Conservation (phyloP, 768 basidiomycete species). For the Ramaria rubella region DNA sequence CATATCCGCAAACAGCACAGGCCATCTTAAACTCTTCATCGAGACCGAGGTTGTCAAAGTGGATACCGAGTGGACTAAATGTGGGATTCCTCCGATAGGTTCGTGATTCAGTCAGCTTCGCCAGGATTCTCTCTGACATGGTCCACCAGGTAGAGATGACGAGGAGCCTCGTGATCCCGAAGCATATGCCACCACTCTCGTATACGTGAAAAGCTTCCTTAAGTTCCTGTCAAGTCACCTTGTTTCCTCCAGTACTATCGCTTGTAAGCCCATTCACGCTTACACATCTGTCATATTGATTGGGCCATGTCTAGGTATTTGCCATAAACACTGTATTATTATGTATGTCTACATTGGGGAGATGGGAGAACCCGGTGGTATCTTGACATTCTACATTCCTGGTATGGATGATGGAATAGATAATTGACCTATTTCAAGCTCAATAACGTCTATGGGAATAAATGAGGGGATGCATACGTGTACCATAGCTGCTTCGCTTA, state of each 20-base stretch:
- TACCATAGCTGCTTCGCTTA: too few species aligned
- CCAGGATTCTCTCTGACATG: too few species aligned
- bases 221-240: conserved; percentile 78
- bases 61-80: conserved; percentile 74
- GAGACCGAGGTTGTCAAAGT: conserved; percentile 69
- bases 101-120: too few species aligned
- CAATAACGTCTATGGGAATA: too few species aligned
- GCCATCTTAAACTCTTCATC: conserved; percentile 48
- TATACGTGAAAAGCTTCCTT: conserved; percentile 69
- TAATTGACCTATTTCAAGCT: conserved; percentile 4
- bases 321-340: conserved; percentile 77
- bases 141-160: conserved; percentile 27
- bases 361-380: conserved; percentile 69
- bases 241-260: conserved; percentile 79
- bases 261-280: conserved; percentile 44
- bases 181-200: conserved; percentile 54
- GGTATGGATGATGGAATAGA: conserved; percentile 56
- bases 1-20: conserved; percentile 60
- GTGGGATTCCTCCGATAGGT: conserved; percentile 57
- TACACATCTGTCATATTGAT: not conserved
- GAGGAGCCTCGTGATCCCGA: conserved; percentile 40
- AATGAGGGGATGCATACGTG: too few species aligned
- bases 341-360: conserved; percentile 87
- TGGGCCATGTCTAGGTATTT: conserved; percentile 51
- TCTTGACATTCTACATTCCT: conserved; percentile 85